These are phyloP conservation scores for Aciculoconidium aculeatum DNA, from an alignment of 805 yeast species.

Conservation along the genomic window DNA sequence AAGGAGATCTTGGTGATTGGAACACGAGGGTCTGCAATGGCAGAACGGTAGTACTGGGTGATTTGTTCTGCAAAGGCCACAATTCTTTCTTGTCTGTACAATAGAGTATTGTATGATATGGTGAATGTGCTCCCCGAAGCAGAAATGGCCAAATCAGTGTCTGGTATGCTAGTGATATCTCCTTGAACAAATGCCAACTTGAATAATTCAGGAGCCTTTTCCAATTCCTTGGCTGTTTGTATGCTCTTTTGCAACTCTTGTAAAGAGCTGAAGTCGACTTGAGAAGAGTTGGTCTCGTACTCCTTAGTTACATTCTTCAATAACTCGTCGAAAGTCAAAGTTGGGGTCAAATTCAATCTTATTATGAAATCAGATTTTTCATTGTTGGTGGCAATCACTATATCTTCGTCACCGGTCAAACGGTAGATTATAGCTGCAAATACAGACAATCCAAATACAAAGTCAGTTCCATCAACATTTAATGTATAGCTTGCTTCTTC, in stretches of 20 bases:
- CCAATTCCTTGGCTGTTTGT: constrained; percentile 44
- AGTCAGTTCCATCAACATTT: constrained; percentile 20
- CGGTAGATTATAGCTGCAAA: constrained; percentile 70
- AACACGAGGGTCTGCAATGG: constrained; percentile 28
- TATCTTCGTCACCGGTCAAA: constrained; percentile 90
- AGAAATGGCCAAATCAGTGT: constrained; percentile 63
- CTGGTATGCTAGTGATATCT: no score
- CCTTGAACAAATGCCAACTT: constrained; percentile 53
- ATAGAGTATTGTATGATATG: constrained; percentile 67
- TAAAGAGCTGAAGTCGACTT: constrained; percentile 42
- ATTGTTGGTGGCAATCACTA: constrained; percentile 72
- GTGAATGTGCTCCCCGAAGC: constrained; percentile 24
- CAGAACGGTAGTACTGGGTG: constrained; percentile 39
- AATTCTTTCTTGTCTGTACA: constrained; percentile 68
- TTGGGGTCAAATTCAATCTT: constrained; percentile 55
- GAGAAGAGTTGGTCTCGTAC: constrained; percentile 26
- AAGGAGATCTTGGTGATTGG: constrained; percentile 59
- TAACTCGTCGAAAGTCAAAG: constrained; percentile 49
- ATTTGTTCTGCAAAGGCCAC: constrained; percentile 69
- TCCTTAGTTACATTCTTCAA: constrained; percentile 39
- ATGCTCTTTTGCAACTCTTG: constrained; percentile 51
- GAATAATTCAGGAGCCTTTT: constrained; percentile 58
- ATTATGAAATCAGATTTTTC: constrained; percentile 45
- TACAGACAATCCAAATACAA: constrained; percentile 54
- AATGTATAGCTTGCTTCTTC: constrained; percentile 53